These are phyloP conservation scores for Populus nigra DNA, from an alignment of 345 rosid genomes.

Conservation along the genomic window DNA sequence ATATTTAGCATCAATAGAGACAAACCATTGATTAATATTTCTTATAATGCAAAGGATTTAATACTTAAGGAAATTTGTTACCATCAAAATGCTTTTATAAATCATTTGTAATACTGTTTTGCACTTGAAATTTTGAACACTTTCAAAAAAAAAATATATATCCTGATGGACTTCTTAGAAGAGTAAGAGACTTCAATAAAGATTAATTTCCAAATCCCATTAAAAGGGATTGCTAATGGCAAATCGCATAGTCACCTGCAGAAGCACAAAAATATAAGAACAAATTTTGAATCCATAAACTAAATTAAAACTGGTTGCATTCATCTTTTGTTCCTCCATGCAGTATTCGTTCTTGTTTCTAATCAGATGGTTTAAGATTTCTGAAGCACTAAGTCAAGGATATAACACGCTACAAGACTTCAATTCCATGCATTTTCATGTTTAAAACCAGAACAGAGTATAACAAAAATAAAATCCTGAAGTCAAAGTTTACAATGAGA, in stretches of 20 bases:
- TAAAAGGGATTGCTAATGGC: too few species aligned
- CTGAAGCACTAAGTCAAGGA: constrained; percentile 54
- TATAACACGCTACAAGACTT: constrained; percentile 15
- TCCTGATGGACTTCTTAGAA: too few species aligned
- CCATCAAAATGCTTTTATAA: too few species aligned
- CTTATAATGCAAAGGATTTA: too few species aligned
- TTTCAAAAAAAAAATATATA: too few species aligned
- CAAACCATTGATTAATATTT: too few species aligned
- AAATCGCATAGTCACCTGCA: constrained; percentile 57
- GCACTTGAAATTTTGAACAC: too few species aligned
- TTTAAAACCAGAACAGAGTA: not conserved
- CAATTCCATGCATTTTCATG: constrained; percentile 5
- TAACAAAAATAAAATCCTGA: constrained; percentile 1
- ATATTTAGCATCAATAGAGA: too few species aligned
- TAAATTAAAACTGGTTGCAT: not conserved
- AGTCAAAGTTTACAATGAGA: constrained; percentile 18
- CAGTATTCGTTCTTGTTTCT: constrained; percentile 84
- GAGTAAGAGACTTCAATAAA: too few species aligned
- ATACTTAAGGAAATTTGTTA: too few species aligned
- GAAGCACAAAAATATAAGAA: constrained; percentile 11
- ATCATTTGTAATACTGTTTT: too few species aligned
- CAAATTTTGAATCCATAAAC: not conserved
- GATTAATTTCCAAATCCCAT: too few species aligned
- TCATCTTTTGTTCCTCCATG: constrained; percentile 54
- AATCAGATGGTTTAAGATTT: constrained; percentile 81